phyloP scores from a whole-genome alignment of 176 grass and related monocot genomes.

The Triticum aestivum region IWGSC_CS_RefSeq_v2.1 NC_057808.1:126270461-126270960 shows the following conservation, averaged over 20 bases:
- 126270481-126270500: not conserved
- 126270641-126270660: not conserved
- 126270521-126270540: not conserved
- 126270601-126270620: not conserved
- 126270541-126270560: not conserved
- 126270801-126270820: not conserved
- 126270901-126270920: slow-evolving; percentile 88
- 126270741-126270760: not conserved
- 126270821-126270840: slow-evolving; percentile 99
- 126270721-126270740: not conserved
- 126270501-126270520: not conserved
- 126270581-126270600: not conserved
- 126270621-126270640: not conserved
- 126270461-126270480: not conserved
- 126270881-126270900: slow-evolving; percentile 91
- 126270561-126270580: not conserved
- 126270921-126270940: slow-evolving; percentile 83
- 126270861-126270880: slow-evolving; percentile 99
- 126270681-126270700: not conserved
- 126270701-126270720: not conserved
- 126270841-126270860: slow-evolving; percentile 87
- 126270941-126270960: slow-evolving; percentile 93
- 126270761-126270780: not conserved
- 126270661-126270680: not conserved
- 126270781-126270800: slow-evolving; percentile 1